Conservation (phyloP, 345 rosid species). For the Pugionium cornutum region DNA sequence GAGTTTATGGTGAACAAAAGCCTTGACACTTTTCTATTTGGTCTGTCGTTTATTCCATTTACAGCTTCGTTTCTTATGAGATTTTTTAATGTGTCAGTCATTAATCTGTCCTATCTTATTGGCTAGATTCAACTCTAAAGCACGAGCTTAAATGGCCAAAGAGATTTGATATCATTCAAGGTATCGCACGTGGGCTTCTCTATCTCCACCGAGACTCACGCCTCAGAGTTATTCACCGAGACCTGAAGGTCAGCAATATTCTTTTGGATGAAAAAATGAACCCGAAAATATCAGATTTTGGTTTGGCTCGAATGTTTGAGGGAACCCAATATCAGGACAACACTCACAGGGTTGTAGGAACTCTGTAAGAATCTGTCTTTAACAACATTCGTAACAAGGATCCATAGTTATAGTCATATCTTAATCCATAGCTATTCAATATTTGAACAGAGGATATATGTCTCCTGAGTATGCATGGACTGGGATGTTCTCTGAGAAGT, state of each 20-base stretch:
- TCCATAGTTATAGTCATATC: no score
- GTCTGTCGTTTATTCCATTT: slow-evolving; percentile 11
- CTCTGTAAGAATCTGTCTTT: slow-evolving; percentile 43
- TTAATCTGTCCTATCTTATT: no score
- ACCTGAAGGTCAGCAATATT: slow-evolving; percentile 47
- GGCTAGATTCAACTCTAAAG: slow-evolving; percentile 36
- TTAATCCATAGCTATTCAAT: not conserved
- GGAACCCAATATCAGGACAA: slow-evolving; percentile 44
- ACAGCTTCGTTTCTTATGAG: not conserved
- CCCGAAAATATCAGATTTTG: slow-evolving; percentile 55
- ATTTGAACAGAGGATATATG: slow-evolving; percentile 64
- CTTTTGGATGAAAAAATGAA: slow-evolving; percentile 46
- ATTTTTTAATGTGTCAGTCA: no score
- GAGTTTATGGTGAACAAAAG: slow-evolving; percentile 43
- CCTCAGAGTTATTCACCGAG: slow-evolving; percentile 46
- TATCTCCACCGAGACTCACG: slow-evolving; percentile 54
- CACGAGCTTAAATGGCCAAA: slow-evolving; percentile 42
- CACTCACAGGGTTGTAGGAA: slow-evolving; percentile 47
- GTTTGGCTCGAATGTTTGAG: slow-evolving; percentile 47
- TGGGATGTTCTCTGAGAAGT: slow-evolving; percentile 64
- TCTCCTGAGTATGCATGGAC: slow-evolving; percentile 76
- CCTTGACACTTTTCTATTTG: slow-evolving; percentile 40
- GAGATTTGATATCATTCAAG: no score
- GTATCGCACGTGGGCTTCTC: slow-evolving; percentile 53
- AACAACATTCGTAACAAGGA: no score